These are phyloP conservation scores for Fusarium sp. DNA, from an alignment of 2,329 filamentous ascomycete species.

Conservation along the genomic window DNA sequence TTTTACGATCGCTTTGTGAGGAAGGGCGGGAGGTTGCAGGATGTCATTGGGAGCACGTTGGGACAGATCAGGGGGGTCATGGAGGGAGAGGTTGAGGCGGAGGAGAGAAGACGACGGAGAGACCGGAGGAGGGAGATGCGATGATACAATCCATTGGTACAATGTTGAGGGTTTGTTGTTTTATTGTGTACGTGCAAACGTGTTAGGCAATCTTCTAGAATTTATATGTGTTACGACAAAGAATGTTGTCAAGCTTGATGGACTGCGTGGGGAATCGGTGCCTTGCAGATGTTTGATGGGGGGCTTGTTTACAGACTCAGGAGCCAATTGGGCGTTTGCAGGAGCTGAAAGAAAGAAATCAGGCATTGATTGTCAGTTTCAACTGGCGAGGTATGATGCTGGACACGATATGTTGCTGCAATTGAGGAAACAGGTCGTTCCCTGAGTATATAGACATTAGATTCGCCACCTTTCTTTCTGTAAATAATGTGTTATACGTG, in stretches of 20 bases:
- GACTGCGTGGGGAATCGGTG: background rate
- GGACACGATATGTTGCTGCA: background rate
- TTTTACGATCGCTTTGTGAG: slow-evolving; percentile 43
- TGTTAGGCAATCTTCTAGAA: slow-evolving; percentile 19
- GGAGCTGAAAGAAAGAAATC: background rate
- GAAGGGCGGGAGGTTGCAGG: slow-evolving; percentile 40
- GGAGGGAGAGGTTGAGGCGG: slow-evolving; percentile 13
- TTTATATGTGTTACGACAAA: slow-evolving; percentile 14
- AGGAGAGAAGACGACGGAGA: slow-evolving; percentile 23
- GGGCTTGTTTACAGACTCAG: too few species aligned
- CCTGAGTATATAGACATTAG: background rate
- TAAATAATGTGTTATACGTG: fast-evolving
- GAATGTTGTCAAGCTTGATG: background rate
- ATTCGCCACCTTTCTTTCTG: background rate
- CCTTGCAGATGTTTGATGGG: slow-evolving; percentile 3
- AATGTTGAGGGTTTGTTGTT: background rate
- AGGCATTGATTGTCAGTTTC: slow-evolving; percentile 6
- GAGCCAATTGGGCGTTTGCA: background rate
- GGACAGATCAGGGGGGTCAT: slow-evolving; percentile 39
- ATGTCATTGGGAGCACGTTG: slow-evolving; percentile 40
- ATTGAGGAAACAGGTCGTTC: too few species aligned
- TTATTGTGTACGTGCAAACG: background rate
- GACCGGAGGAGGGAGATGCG: slow-evolving; percentile 12
- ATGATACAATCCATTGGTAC: slow-evolving; percentile 9
- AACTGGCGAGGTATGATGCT: background rate